Conservation (phyloP, 208 protist species). For the Leishmania tarentolae region DNA sequence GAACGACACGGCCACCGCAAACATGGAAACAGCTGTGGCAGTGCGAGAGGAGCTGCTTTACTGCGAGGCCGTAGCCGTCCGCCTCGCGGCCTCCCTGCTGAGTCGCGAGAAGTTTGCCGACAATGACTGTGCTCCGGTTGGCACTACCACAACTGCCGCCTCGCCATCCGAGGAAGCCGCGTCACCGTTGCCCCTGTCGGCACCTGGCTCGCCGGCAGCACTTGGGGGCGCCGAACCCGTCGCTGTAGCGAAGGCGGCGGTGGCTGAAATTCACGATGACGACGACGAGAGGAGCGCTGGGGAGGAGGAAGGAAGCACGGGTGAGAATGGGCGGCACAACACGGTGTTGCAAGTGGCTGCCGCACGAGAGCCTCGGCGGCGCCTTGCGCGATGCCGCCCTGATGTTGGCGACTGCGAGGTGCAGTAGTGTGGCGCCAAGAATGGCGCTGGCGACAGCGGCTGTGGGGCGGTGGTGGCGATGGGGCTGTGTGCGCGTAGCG, state of each 20-base stretch:
- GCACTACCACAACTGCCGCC: background rate
- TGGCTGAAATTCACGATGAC: background rate
- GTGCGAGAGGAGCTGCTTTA: constrained; percentile 69
- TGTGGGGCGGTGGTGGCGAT: background rate
- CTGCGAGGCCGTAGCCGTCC: constrained; percentile 56
- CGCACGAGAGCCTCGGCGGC: background rate
- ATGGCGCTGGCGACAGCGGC: background rate
- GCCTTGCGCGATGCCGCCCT: constrained; percentile 26
- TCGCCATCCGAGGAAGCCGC: background rate
- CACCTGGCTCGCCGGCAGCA: background rate
- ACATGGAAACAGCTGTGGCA: constrained; percentile 39
- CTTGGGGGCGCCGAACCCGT: background rate
- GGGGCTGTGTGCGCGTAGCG: constrained; percentile 1
- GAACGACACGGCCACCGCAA: constrained; percentile 26
- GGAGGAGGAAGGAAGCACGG: background rate
- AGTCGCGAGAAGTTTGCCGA: background rate
- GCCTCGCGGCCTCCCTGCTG: constrained; percentile 25
- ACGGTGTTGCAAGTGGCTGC: background rate
- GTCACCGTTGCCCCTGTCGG: background rate
- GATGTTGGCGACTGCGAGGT: constrained; percentile 52
- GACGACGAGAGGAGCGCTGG: background rate
- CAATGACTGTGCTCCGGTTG: background rate
- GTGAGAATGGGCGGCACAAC: background rate
- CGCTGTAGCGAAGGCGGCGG: background rate
- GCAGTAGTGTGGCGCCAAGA: constrained; percentile 19